A percentile compares a stretch with the other conserved stretches of the same genome.
Conservation (phyloP, 116 monocot genomes). For the Iris pallida region DNA sequence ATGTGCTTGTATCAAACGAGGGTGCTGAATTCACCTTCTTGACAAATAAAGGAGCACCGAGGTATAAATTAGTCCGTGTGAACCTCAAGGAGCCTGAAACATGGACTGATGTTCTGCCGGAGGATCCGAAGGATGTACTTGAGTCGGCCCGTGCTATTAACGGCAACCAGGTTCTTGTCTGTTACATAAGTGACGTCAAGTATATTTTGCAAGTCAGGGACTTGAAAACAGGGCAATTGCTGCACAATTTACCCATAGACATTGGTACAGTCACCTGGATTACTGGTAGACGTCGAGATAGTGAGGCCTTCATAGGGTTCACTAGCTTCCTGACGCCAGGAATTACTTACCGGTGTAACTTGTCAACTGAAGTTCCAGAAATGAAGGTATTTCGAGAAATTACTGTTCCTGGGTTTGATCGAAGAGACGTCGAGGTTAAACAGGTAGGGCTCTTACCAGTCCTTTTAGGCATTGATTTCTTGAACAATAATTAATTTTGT, state of each 20-base stretch:
- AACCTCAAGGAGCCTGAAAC: slow-evolving; percentile 53
- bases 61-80: slow-evolving; percentile 69
- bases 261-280: slow-evolving; percentile 49
- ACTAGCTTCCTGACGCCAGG: slow-evolving; percentile 56
- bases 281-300: slow-evolving; percentile 38
- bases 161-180: slow-evolving; percentile 36
- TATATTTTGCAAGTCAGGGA: slow-evolving; percentile 48
- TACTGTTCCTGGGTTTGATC: slow-evolving; percentile 79
- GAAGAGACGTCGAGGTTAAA: slow-evolving; percentile 56
- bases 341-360: slow-evolving; percentile 49
- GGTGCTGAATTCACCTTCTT: slow-evolving; percentile 80
- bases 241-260: slow-evolving; percentile 46
- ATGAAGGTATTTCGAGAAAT: slow-evolving; percentile 53
- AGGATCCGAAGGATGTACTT: slow-evolving; percentile 45
- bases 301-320: slow-evolving; percentile 51
- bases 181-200: slow-evolving; percentile 53
- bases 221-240: slow-evolving; percentile 33
- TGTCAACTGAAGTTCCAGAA: slow-evolving; percentile 35
- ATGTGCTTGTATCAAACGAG: slow-evolving; percentile 66
- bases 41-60: slow-evolving; percentile 86
- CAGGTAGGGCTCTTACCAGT: slow-evolving; percentile 40
- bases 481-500: neutral
- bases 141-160: slow-evolving; percentile 42
- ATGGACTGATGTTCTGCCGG: slow-evolving; percentile 61
- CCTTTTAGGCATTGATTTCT: neutral